Conservation (phyloP, 1,284 basidiomycete species). For the Sporisorium graminicola region DNA sequence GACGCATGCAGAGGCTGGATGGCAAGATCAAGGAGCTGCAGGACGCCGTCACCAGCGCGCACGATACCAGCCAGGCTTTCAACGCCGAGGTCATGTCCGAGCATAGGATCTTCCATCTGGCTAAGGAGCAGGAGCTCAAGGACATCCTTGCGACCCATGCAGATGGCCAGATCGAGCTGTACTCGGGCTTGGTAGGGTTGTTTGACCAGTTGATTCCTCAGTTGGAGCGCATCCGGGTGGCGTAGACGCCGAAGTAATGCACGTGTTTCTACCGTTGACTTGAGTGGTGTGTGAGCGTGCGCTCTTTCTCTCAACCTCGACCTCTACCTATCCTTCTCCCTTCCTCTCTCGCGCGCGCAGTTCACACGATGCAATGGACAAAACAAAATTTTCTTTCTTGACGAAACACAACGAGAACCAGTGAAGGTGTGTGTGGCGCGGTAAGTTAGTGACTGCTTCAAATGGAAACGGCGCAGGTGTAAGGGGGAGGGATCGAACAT, state of each 20-base stretch:
- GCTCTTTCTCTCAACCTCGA: too few species aligned
- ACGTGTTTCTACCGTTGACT: neutral
- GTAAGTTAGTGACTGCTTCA: too few species aligned
- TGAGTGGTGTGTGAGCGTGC: neutral
- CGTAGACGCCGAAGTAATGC: neutral
- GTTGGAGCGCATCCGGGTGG: constrained; percentile 36
- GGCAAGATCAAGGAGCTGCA: constrained; percentile 95
- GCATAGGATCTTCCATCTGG: constrained; percentile 87
- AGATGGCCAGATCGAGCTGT: constrained; percentile 94
- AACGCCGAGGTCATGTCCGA: constrained; percentile 92
- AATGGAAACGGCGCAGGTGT: neutral
- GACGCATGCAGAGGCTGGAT: constrained; percentile 92
- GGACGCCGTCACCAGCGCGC: constrained; percentile 93
- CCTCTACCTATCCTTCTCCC: too few species aligned
- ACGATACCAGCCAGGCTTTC: constrained; percentile 95
- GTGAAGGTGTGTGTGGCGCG: too few species aligned
- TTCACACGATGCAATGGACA: too few species aligned
- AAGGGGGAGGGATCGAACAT: neutral
- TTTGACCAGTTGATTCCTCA: constrained; percentile 44
- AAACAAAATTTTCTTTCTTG: too few species aligned
- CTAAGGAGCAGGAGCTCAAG: constrained; percentile 95
- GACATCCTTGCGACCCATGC: constrained; percentile 88
- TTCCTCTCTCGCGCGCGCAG: too few species aligned
- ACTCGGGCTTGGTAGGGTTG: constrained; percentile 13
- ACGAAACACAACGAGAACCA: too few species aligned